These are phyloP conservation scores for Candida sakaeoensis DNA, from an alignment of 805 yeast species.

Conservation along the genomic window DNA sequence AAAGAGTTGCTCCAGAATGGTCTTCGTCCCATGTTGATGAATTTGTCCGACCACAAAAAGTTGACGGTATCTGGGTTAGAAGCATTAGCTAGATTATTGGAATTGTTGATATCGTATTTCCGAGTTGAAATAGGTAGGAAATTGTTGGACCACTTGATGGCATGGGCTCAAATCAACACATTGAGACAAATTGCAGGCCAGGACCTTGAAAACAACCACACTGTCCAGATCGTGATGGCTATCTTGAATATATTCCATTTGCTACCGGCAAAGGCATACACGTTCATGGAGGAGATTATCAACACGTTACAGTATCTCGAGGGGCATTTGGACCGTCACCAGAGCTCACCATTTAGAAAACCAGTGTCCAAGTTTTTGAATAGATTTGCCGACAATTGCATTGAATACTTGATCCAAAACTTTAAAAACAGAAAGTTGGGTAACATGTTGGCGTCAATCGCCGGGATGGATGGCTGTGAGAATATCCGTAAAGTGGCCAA, in stretches of 20 bases:
- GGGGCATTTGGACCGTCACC: slow-evolving; percentile 76
- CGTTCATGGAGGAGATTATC: slow-evolving; percentile 85
- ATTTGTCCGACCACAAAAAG: slow-evolving; percentile 88
- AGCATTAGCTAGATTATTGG: slow-evolving; percentile 83
- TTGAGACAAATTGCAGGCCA: slow-evolving; percentile 74
- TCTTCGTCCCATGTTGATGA: slow-evolving; percentile 91
- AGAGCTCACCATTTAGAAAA: slow-evolving; percentile 83
- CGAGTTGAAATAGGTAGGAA: slow-evolving; percentile 96
- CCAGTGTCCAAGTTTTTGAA: slow-evolving; percentile 86
- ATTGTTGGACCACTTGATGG: slow-evolving; percentile 85
- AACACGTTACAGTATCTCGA: slow-evolving; percentile 75
- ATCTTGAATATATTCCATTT: slow-evolving; percentile 88
- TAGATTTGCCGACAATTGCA: slow-evolving; percentile 73
- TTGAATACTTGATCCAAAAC: slow-evolving; percentile 64
- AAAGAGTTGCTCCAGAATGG: slow-evolving; percentile 95
- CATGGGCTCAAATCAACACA: slow-evolving; percentile 88
- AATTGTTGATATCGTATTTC: slow-evolving; percentile 84
- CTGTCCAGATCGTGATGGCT: slow-evolving; percentile 83
- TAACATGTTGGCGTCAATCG: slow-evolving; percentile 63
- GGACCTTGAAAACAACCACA: slow-evolving; percentile 74
- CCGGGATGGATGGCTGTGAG: slow-evolving; percentile 49
- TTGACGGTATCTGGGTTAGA: slow-evolving; percentile 86
- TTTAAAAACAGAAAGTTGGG: slow-evolving; percentile 63
- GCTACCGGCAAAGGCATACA: slow-evolving; percentile 87
- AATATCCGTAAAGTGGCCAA: slow-evolving; percentile 57